Evolutionary conservation across 805 yeast genomes (phyloP), one percentile per base, ranked within the genome.

Genomic region (Candida montana): DNA sequence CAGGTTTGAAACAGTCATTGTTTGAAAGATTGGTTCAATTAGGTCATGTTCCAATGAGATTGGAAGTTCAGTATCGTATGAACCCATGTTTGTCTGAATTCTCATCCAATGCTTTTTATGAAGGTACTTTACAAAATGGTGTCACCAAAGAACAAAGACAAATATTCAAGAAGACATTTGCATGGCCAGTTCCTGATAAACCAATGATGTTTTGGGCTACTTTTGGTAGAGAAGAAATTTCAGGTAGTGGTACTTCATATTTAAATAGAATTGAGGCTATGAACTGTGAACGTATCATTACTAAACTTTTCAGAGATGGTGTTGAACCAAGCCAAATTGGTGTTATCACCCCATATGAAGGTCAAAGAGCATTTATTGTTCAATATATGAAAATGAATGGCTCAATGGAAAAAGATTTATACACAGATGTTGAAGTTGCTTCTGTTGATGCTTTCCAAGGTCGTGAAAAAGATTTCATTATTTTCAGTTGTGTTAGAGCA

Each of bases 141-240:
- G 95, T 90, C 13, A 83, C 93, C 2, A 72, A 77, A 27, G 85
- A 79, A 40, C 81, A 87, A 47, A 72, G 96, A 47, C 65, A 73
- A 12, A 58, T 81, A 16, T 47, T 63, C 1, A 65, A 74, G 24
- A 68, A 79, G 7, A 67, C 73, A 5, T 88, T 89, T 66, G 95
- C 95, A n/a, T 90, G 96, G 97, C 96, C 96, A 2, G 81, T 84
- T 21, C 69, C 71, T 19, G 81, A 78, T 37, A 72, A 71, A 5
- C 97, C 96, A n/a, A 87, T 88, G 95, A 84, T 90, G 93, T 86
- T 90, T 54, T 89, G 96, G 96, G 82, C 86, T 1, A 81, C 81
- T 50, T 79, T 79, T 57, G 96, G 96, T 31, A 79, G 83, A 50
- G 97, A 90, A 66, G 97, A 90, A 62, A 76, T 90, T 39, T 79